Evolutionary conservation across 495 filamentous ascomycete genomes (phyloP).

Genomic region (Aspergillus nidulans): DNA sequence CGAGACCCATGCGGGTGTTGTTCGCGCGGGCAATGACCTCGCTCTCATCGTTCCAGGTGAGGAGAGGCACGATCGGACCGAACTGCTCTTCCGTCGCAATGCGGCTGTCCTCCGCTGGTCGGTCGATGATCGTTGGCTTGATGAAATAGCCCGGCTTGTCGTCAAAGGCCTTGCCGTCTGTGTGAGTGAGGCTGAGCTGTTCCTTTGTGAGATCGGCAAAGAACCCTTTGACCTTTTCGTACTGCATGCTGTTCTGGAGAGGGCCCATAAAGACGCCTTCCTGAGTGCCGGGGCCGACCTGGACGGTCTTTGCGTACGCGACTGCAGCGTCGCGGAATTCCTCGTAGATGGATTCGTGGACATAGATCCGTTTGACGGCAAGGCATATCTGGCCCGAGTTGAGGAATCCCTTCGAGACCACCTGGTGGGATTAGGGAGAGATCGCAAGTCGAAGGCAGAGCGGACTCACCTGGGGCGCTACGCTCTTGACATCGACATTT

Average conservation of each 20-base stretch:
- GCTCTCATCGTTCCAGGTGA: constrained; percentile 68
- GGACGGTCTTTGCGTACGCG: background rate
- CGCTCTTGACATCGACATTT: background rate
- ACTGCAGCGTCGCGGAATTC: constrained; percentile 1
- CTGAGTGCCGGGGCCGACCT: background rate
- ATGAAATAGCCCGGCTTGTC: constrained; percentile 5
- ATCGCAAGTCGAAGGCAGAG: background rate
- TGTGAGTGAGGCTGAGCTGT: background rate
- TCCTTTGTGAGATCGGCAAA: background rate
- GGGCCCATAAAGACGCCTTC: constrained; percentile 7
- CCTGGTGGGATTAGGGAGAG: background rate
- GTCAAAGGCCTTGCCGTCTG: background rate
- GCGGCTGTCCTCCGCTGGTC: background rate
- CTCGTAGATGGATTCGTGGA: constrained; percentile 9
- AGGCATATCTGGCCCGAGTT: constrained; percentile 13
- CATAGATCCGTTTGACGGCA: constrained; percentile 10
- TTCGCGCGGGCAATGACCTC: constrained; percentile 81
- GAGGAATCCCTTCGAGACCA: constrained; percentile 1
- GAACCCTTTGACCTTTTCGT: constrained; percentile 1
- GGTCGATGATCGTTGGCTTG: constrained; percentile 4
- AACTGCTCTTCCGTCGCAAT: constrained; percentile 4
- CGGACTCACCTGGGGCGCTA: background rate
- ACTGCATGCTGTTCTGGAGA: constrained; percentile 13
- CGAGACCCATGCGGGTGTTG: constrained; percentile 78
- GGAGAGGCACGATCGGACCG: constrained; percentile 36